These are phyloP conservation scores for Cydonia oblonga DNA, from an alignment of 331 rosid species.

Conservation along the genomic window DNA sequence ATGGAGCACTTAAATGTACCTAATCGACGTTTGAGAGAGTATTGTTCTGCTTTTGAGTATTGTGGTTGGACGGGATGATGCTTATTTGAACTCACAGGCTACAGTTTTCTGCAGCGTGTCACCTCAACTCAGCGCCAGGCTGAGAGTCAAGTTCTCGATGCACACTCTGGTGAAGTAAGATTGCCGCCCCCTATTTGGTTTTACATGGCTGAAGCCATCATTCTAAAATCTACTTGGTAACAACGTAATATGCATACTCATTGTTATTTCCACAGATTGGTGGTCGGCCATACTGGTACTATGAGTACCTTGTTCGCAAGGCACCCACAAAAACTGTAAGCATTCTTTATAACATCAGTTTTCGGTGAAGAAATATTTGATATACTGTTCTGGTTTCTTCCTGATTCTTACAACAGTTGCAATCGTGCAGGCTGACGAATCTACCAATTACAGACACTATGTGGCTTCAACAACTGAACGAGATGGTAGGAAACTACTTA, in stretches of 20 bases:
- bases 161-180: conserved; percentile 70
- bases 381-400: neutral
- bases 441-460: conserved; percentile 59
- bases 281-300: conserved; percentile 81
- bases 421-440: conserved; percentile 50
- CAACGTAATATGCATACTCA: neutral
- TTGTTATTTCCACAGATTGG: conserved; percentile 45
- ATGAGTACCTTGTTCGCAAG: conserved; percentile 90
- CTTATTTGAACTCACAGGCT: conserved; percentile 13
- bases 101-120: conserved; percentile 59
- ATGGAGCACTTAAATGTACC: conserved; percentile 4
- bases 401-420: conserved; percentile 10
- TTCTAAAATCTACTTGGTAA: neutral
- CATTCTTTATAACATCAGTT: neutral
- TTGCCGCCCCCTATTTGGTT: conserved; percentile 4
- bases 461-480: conserved; percentile 83
- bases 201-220: neutral
- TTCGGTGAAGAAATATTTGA: conserved; percentile 1
- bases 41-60: neutral
- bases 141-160: conserved; percentile 92
- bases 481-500: conserved; percentile 46
- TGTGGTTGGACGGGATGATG: neutral
- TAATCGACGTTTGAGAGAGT: neutral
- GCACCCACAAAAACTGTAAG: conserved; percentile 64
- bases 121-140: conserved; percentile 84